Base-by-base conservation (phyloP, 2,329 filamentous ascomycete genomes). In the Aureobasidium melanogenum region DNA sequence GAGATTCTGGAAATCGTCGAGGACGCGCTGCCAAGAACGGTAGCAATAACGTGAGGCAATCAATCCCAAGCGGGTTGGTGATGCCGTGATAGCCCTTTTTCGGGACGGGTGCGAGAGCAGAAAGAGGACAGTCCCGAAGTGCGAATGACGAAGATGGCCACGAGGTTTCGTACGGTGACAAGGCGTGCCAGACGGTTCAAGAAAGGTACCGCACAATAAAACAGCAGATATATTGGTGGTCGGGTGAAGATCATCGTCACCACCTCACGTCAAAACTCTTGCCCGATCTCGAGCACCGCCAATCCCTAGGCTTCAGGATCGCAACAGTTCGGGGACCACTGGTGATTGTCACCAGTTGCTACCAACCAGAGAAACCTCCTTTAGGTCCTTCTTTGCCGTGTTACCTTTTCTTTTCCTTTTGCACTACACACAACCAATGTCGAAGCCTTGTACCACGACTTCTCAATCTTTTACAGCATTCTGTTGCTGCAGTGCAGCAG, bases 401-500 rank as follows among this genome's bases (percentile, higher is more conserved):
- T 26, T 26, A n/a, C 7, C 1, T 26, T 54, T 24, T 15, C 14
- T 24, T 12, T 36, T 43, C 17, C 32, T 36, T 12, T 19, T 14
- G 10, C 10, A 10, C 1, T n/a, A 34, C 17, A 9, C 26, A 43
- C 32, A 48, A 41, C 24, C 32, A 36, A 59, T 59, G 56, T 59
- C 43, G 56, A 50, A 41, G 24, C 5, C 36, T 30, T 50, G 22
- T 17, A 17, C 56, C 19, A 14, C 32, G 28, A 47, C 5, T 46
- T 63, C 2, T 51, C 76, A 47, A 70, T 71, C 28, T 70, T 74
- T 4, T 86, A 82, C 71, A 81, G 80, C 3, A 69, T 84, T 46
- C 85, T 87, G 66, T 76, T 86, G 6, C 78, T 87, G 8, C 75
- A 87, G 1, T 26, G n/a, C 52, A 17, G 38, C 26, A 22, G 38